Base-by-base conservation (phyloP, 148 eudicot genomes). In the Oxyria digyna region DNA sequence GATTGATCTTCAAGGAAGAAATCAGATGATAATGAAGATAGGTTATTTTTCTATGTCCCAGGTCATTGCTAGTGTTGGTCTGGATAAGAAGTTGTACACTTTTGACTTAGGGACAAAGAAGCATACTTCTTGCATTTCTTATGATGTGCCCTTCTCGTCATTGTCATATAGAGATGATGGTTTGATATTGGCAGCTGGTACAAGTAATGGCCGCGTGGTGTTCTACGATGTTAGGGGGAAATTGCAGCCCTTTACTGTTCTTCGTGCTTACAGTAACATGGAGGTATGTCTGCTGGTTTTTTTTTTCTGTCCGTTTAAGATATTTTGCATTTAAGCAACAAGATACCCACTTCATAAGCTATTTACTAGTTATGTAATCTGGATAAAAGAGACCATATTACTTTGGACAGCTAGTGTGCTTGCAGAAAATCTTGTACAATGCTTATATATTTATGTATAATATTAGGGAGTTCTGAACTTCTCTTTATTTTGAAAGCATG, bases 191-290 rank as follows among this genome's bases (percentile, higher is more conserved):
- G 97, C 96, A 71, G 98, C 96, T 71, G 98, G 98, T 65, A 94
- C 98, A 78, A 86, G 86, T 74, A 81, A 76, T 80, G 98, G 98
- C 14, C 78, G 82, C 32, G 87, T 94, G 74, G 97, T 90, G 67
- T 90, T 94, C 72, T 94, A 90, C 78, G 98, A 94, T 73, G 83
- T 88, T 72, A 96, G 98, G 76, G 98, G 92, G 79, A 90, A 84
- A 71, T 95, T 96, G 35, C 87, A 94, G 67, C 97, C 97, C 67
- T 74, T 94, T 65, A 86, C 92, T 32, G 92, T 84, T 76, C 96
- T 94, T 75, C 92, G 82, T 77, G 96, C 98, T 78, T 94, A 83
- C 78, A 81, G 92, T 24, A 88, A 77, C 81, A 87, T 94, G 68
- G 97, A 88, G 98, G 98, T 88, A 69, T 0, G 31, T 29, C 29